Conservation (phyloP, 2,329 filamentous ascomycete species). For the Cyphellophora attinorum region DNA sequence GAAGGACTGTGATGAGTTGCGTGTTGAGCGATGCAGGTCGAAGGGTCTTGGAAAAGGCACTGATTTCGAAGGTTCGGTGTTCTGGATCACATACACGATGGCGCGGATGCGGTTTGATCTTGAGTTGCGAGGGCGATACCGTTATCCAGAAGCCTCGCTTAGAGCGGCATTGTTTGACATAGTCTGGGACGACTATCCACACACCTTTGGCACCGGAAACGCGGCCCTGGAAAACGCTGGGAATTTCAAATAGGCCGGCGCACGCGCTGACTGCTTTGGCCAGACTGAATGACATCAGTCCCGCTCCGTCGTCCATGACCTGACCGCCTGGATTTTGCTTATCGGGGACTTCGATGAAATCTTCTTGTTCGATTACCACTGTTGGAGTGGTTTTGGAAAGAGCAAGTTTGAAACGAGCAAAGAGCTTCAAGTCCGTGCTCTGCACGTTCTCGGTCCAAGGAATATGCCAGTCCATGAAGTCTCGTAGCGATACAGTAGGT, state of each 20-base stretch:
- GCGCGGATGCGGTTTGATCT: conserved; percentile 38
- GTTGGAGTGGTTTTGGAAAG: conserved; percentile 35
- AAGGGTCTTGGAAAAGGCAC: conserved; percentile 13
- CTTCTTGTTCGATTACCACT: conserved; percentile 24
- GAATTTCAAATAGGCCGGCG: conserved; percentile 30
- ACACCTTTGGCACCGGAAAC: conserved; percentile 53
- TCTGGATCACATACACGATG: conserved; percentile 24
- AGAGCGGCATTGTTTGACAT: conserved; percentile 12
- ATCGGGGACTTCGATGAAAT: conserved; percentile 28
- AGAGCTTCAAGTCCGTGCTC: conserved; percentile 35
- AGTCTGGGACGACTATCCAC: conserved; percentile 43
- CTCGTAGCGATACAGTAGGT: conserved; percentile 22
- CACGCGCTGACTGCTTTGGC: conserved; percentile 36
- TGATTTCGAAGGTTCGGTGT: conserved; percentile 48
- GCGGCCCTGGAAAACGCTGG: conserved; percentile 47
- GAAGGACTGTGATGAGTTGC: conserved; percentile 46
- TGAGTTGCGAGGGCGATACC: conserved; percentile 48
- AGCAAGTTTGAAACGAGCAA: conserved; percentile 32
- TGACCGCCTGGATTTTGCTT: conserved; percentile 4
- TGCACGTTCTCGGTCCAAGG: conserved; percentile 23
- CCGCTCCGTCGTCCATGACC: conserved; percentile 45
- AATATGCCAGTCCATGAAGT: conserved; percentile 38
- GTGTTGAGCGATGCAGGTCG: conserved; percentile 36
- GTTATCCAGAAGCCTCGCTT: conserved; percentile 42
- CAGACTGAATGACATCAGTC: conserved; percentile 42